phyloP scores from a whole-genome alignment of 768 basidiomycete genomes.

The Hygrophorus russula region DNA sequence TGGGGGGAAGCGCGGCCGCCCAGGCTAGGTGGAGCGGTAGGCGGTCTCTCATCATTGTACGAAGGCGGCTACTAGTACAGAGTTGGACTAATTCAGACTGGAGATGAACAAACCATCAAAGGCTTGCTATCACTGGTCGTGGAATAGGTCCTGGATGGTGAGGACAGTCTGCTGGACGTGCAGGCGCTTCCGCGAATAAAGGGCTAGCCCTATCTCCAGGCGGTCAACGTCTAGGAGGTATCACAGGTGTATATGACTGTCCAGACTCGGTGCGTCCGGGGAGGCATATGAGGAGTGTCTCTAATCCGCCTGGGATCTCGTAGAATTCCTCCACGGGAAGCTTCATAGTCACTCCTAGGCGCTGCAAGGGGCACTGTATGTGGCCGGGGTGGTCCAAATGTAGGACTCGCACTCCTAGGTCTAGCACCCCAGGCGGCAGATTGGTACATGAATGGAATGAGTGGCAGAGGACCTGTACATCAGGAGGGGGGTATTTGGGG shows the following conservation, averaged over 20 bases:
- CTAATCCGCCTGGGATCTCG: neutral
- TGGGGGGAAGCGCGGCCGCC: constrained; percentile 6
- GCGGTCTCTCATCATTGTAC: constrained; percentile 10
- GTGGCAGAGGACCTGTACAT: constrained; percentile 37
- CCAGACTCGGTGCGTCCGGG: constrained; percentile 2
- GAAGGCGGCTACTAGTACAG: constrained; percentile 6
- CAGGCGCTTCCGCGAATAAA: no score
- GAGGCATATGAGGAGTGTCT: neutral
- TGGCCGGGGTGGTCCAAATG: constrained; percentile 19
- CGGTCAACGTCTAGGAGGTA: constrained; percentile 1
- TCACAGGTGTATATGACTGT: constrained; percentile 1
- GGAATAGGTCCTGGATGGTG: constrained; percentile 14
- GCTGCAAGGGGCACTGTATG: constrained; percentile 16
- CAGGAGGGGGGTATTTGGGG: constrained; percentile 25
- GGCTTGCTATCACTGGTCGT: neutral
- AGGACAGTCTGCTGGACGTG: constrained; percentile 15
- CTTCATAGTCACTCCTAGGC: constrained; percentile 1
- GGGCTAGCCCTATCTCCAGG: neutral
- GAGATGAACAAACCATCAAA: neutral
- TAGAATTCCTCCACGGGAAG: neutral
- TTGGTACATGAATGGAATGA: constrained; percentile 45
- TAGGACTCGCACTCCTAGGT: constrained; percentile 26
- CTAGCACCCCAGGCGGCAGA: constrained; percentile 27
- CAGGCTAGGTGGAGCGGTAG: constrained; percentile 19
- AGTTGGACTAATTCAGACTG: neutral